A percentile compares a stretch with the other conserved stretches of the same genome.
phyloP scores from a whole-genome alignment of 2,329 filamentous ascomycete species.

The Fusarium camptoceras region DNA sequence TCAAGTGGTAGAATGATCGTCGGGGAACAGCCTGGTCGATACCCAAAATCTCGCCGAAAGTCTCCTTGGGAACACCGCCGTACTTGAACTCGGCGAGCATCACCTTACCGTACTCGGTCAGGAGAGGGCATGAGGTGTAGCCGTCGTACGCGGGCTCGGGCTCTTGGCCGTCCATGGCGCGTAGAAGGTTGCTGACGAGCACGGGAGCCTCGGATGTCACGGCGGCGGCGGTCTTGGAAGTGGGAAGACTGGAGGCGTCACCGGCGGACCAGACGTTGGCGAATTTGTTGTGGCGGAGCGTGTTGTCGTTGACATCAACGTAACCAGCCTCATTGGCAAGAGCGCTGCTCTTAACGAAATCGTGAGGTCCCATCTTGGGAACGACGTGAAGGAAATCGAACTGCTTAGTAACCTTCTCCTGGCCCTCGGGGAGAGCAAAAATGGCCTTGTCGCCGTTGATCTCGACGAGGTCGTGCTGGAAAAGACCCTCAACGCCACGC shows the following conservation, averaged over 20 bases:
- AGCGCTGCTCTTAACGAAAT: constrained; percentile 64
- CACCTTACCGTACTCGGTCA: constrained; percentile 70
- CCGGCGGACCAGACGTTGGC: constrained; percentile 69
- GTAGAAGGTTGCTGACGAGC: constrained; percentile 61
- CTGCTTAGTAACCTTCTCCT: constrained; percentile 56
- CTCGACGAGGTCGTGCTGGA: constrained; percentile 67
- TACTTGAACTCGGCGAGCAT: constrained; percentile 75
- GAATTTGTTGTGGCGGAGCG: constrained; percentile 65
- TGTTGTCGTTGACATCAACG: constrained; percentile 67
- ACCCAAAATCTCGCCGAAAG: constrained; percentile 65
- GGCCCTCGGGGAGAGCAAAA: constrained; percentile 59
- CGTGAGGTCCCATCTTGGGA: constrained; percentile 69
- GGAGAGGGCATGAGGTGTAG: constrained; percentile 66
- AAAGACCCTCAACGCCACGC: constrained; percentile 67
- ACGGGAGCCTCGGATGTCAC: constrained; percentile 64
- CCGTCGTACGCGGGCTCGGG: constrained; percentile 62
- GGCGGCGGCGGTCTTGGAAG: constrained; percentile 67
- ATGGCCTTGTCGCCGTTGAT: constrained; percentile 65
- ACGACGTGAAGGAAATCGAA: constrained; percentile 69
- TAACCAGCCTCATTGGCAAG: constrained; percentile 67
- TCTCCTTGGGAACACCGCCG: constrained; percentile 71
- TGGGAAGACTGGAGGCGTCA: constrained; percentile 69
- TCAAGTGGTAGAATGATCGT: constrained; percentile 69
- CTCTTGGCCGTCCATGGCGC: constrained; percentile 58
- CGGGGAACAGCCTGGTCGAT: constrained; percentile 69